Percentiles rank a stretch among this genome's conserved stretches.
Conservation (phyloP, 2,329 filamentous ascomycete species). For the Sclerotinia sclerotiorum region DNA sequence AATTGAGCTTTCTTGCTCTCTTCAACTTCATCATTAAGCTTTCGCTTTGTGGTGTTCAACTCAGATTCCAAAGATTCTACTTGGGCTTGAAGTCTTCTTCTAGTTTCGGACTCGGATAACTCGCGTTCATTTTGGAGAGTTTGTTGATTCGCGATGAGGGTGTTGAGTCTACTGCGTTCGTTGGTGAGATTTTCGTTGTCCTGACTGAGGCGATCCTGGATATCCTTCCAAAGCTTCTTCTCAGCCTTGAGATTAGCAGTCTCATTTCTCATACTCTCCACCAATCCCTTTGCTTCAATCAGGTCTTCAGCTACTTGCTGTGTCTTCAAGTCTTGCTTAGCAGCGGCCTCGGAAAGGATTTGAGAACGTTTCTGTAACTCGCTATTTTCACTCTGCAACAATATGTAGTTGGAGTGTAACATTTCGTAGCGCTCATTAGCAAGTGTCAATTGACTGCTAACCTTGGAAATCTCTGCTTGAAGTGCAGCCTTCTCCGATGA, state of each 20-base stretch:
- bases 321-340: conserved; percentile 84
- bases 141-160: conserved; percentile 79
- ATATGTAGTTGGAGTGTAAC: conserved; percentile 81
- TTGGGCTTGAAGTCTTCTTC: conserved; percentile 74
- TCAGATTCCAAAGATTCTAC: conserved; percentile 80
- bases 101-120: conserved; percentile 75
- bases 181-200: conserved; percentile 84
- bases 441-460: conserved; percentile 77
- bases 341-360: conserved; percentile 74
- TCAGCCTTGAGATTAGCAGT: conserved; percentile 91
- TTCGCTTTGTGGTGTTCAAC: conserved; percentile 74
- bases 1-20: conserved; percentile 79
- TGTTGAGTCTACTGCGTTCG: conserved; percentile 81
- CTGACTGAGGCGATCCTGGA: conserved; percentile 82
- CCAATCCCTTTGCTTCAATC: conserved; percentile 76
- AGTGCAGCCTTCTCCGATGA: conserved; percentile 79
- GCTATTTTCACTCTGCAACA: conserved; percentile 79
- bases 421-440: conserved; percentile 85
- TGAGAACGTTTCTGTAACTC: conserved; percentile 84
- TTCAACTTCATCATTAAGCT: conserved; percentile 78
- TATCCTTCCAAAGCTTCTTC: conserved; percentile 91
- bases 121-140: conserved; percentile 91
- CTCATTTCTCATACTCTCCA: conserved; percentile 87
- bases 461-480: conserved; percentile 76
- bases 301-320: conserved; percentile 93